A percentile compares a stretch with the other conserved stretches of the same genome.
phyloP scores from a whole-genome alignment of 2,329 filamentous ascomycete genomes.

The Botrytis hyacinthi region DNA sequence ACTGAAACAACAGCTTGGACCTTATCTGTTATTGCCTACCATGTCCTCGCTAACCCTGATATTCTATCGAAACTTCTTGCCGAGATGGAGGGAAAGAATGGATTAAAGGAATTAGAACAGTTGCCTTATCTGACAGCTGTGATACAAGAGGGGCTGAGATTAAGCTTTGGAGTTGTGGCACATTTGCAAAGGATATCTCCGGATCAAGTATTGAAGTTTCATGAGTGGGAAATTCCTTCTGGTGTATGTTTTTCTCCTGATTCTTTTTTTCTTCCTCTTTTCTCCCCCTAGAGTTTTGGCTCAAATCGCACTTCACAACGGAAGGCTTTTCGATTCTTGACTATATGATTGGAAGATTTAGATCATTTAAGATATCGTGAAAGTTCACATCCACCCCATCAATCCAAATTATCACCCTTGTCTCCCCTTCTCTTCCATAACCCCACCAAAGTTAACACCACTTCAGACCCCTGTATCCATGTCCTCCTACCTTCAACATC shows the following conservation, averaged over 20 bases:
- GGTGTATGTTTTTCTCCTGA: not conserved
- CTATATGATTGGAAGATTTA: not conserved
- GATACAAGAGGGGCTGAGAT: conserved; percentile 40
- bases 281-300: not conserved
- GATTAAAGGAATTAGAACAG: conserved; percentile 30
- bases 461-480: conserved; percentile 42
- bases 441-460: not conserved
- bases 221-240: conserved; percentile 26
- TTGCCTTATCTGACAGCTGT: conserved; percentile 38
- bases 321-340: not conserved
- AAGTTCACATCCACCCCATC: not conserved
- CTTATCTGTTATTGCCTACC: conserved; percentile 40
- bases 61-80: conserved; percentile 37
- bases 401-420: not conserved
- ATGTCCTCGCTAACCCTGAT: conserved; percentile 39
- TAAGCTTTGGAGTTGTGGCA: conserved; percentile 37
- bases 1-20: conserved; percentile 42
- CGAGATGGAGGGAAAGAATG: conserved; percentile 38
- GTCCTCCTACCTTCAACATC: conserved; percentile 42
- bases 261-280: not conserved
- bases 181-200: conserved; percentile 36
- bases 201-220: conserved; percentile 25
- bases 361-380: not conserved
- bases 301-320: not conserved
- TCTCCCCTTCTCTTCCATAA: too few relatives aligned